Evolutionary conservation across 352 stramenopile genomes (phyloP).

Genomic region (Pythium brassicae): DNA sequence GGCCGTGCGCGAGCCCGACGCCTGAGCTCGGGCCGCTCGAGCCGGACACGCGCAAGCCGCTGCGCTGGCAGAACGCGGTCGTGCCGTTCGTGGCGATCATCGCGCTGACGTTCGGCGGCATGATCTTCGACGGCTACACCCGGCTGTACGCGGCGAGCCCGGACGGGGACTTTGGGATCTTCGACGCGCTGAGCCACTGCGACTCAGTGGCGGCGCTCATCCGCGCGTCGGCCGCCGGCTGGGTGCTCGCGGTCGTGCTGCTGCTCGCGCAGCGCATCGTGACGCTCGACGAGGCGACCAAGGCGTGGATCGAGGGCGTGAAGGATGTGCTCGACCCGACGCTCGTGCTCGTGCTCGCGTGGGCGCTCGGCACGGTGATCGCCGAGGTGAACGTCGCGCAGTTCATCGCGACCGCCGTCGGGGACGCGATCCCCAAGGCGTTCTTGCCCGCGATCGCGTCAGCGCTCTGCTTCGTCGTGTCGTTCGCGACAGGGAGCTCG

Average conservation of each 20-base stretch:
- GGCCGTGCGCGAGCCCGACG: constrained; percentile 63
- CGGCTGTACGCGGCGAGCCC: constrained; percentile 42
- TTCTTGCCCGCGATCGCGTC: constrained; percentile 79
- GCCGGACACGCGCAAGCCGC: constrained; percentile 61
- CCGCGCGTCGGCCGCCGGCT: constrained; percentile 69
- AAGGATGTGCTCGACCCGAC: constrained; percentile 91
- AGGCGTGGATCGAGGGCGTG: constrained; percentile 88
- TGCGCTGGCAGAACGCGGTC: constrained; percentile 84
- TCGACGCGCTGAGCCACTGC: constrained; percentile 76
- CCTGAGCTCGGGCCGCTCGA: constrained; percentile 66
- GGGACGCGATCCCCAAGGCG: constrained; percentile 67
- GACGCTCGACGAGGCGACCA: constrained; percentile 81
- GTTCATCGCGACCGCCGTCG: constrained; percentile 77
- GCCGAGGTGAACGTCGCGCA: constrained; percentile 79
- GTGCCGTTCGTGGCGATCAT: constrained; percentile 83
- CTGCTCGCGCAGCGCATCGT: constrained; percentile 83
- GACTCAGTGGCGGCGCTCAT: constrained; percentile 78
- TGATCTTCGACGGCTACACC: constrained; percentile 81
- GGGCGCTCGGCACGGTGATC: constrained; percentile 85
- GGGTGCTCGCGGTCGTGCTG: constrained; percentile 65
- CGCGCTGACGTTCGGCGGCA: constrained; percentile 77
- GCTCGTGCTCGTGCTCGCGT: constrained; percentile 87
- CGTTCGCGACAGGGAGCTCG: constrained; percentile 85
- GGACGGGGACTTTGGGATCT: constrained; percentile 38
- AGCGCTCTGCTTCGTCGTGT: constrained; percentile 86